Conservation (phyloP, 2,329 filamentous ascomycete genomes). For the Pseudogymnoascus sp. region DNA sequence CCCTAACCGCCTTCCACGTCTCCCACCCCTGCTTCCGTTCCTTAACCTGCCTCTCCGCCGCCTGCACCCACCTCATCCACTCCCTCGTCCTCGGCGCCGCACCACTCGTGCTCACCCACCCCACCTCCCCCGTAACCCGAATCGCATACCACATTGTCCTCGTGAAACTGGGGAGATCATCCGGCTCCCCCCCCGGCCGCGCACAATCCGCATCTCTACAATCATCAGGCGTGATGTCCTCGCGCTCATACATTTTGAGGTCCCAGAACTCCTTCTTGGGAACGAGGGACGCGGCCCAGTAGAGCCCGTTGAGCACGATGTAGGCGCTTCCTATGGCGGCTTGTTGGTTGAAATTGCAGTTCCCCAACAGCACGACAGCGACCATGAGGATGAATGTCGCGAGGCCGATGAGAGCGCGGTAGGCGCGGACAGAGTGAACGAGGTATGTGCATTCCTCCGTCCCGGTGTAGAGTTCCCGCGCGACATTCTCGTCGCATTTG, state of each 20-base stretch:
- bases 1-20: slow-evolving; percentile 43
- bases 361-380: slow-evolving; percentile 54
- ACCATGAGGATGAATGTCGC: slow-evolving; percentile 57
- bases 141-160: slow-evolving; percentile 55
- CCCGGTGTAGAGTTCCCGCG: slow-evolving; percentile 56
- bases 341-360: slow-evolving; percentile 56
- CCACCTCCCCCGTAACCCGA: slow-evolving; percentile 44
- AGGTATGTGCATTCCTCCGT: slow-evolving; percentile 55
- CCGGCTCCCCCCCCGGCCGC: background rate
- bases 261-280: slow-evolving; percentile 50
- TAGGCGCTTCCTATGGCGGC: slow-evolving; percentile 52
- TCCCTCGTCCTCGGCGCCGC: slow-evolving; percentile 46
- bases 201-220: background rate
- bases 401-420: slow-evolving; percentile 49
- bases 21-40: background rate
- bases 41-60: background rate
- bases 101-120: slow-evolving; percentile 48
- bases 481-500: slow-evolving; percentile 52
- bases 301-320: slow-evolving; percentile 53
- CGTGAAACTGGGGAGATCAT: slow-evolving; percentile 38
- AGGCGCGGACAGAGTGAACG: slow-evolving; percentile 38
- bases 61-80: slow-evolving; percentile 48
- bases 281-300: slow-evolving; percentile 41
- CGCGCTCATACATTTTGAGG: slow-evolving; percentile 44
- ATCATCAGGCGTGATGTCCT: slow-evolving; percentile 38